Base-by-base conservation (phyloP, 2,329 filamentous ascomycete genomes). In the Setomelanomma holmii region DNA sequence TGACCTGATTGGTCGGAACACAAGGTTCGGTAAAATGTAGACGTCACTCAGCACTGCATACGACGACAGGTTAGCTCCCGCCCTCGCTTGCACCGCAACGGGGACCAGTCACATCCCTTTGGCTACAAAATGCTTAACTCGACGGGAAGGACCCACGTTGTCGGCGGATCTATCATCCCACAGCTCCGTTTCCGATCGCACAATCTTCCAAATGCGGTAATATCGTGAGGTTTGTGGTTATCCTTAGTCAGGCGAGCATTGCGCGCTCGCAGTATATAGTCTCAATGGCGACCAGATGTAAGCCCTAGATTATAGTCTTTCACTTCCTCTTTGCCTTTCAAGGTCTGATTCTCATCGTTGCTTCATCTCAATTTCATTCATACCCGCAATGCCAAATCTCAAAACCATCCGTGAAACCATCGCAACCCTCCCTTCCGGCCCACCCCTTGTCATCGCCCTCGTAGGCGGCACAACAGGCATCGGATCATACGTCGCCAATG, bases 391-490 rank as follows among this genome's bases (percentile, higher is more conserved):
- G 63, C 60, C 63, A 22, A 54, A 50, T 24, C 11, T 63, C n/a
- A 12, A 54, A 5, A 56, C 47, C 22, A 57, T 61, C 35, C 64
- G 41, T 16, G 35, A 49, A 21, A 56, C 45, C 24, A 58, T 63
- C 40, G 44, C 60, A 39, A 40, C 51, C 22, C 53, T 67, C 7
- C 48, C 63, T 19, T 43, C 51, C 40, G 61, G 55, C 12, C 39
- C 46, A n/a, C 61, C 66, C 4, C 55, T 67, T 11, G 64, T 68
- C 12, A 40, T 66, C 23, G 61, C 53, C 3, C 41, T 68, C 16
- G 41, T 56, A 5, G 65, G 64, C 20, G 66, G 52, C 24, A 69
- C 65, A 2, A 61, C 59, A 20, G 66, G 66, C 1, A 67, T 69
- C n/a, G 66, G 65, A 4, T 63, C 62, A 1, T 68, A 69, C 34